Evolutionary conservation across 441 rosid genomes (phyloP).

Genomic region (Isatis lusitanica): DNA sequence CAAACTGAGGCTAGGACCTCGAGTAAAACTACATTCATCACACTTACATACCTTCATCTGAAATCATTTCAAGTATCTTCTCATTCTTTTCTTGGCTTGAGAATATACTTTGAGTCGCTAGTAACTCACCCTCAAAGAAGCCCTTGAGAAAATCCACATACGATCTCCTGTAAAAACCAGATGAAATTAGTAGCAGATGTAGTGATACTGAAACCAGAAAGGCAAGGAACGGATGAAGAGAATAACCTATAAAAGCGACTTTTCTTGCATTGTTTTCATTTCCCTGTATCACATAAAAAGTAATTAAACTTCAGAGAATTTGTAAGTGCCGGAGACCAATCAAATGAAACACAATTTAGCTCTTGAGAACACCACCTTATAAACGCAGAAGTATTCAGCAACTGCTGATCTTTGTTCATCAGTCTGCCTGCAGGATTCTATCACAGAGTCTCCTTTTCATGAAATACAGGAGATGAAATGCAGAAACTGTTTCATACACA

Average conservation of each 20-base stretch:
- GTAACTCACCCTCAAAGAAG: slow-evolving; percentile 74
- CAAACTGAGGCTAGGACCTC: neutral
- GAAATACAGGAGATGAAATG: neutral
- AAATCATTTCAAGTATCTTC: slow-evolving; percentile 86
- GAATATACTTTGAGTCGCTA: slow-evolving; percentile 61
- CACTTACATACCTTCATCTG: slow-evolving; percentile 61
- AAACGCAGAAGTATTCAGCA: slow-evolving; percentile 82
- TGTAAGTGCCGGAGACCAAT: neutral
- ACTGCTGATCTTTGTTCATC: slow-evolving; percentile 93
- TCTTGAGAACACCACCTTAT: slow-evolving; percentile 54
- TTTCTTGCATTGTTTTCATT: slow-evolving; percentile 78
- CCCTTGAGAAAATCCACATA: slow-evolving; percentile 71
- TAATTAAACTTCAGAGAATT: neutral
- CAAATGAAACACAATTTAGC: neutral
- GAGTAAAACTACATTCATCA: neutral
- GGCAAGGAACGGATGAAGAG: slow-evolving; percentile 85
- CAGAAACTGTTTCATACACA: neutral
- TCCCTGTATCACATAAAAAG: slow-evolving; percentile 51
- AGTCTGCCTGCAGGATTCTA: slow-evolving; percentile 56
- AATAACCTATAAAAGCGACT: slow-evolving; percentile 65
- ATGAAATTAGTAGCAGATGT: slow-evolving; percentile 24
- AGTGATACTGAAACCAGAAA: slow-evolving; percentile 4
- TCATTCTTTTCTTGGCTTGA: slow-evolving; percentile 81
- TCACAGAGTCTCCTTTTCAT: slow-evolving; percentile 18
- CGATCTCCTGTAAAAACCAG: slow-evolving; percentile 70